Evolutionary conservation across 495 filamentous ascomycete species (phyloP), one percentile per base, ranked within the genome.

Genomic region (Sphaerosporella brunnea): DNA sequence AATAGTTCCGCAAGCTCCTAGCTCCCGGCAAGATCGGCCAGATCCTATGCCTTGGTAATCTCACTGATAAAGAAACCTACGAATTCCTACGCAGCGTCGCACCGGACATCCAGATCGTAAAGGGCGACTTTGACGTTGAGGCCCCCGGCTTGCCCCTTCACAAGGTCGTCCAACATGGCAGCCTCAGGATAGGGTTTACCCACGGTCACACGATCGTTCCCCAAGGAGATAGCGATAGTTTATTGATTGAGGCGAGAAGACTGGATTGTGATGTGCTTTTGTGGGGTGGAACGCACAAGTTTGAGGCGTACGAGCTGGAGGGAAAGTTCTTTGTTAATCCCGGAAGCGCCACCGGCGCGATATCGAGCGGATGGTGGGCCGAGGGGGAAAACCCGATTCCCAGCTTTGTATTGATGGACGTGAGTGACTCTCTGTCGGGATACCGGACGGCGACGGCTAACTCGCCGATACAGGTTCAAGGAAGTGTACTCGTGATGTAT

Each of bases 381-480:
- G 75, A 77, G 15, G 78, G 73, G 16, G 87, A 93, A 61, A 84
- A 92, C 30, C 80, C 82, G 48, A 78, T 79, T 47, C 90, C 90
- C 40, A 96, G 92, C 61, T 99, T 99, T 65, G 93, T 90, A 63
- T 65, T 99, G 65, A 96, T 99, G 90, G 92, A 99, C 74, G 90
- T 95, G 60, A 69, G 84, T 82, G 36, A 11, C 2, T n/a, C 30
- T 30, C 10, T 24, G 23, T 23, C 32, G 18, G 24, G 15, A 25
- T 16, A 16, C 15, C 47, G 25, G 20, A 9, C 7, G 45, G 44
- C 53, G 18, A 11, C 38, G 56, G 20, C 21, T 16, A 10, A 23
- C 35, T 5, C 4, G 13, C 8, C 16, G 23, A 26, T 45, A 28
- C 51, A 95, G 87, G 87, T 96, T 25, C 90, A 99, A 76, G 90